These are phyloP conservation scores for Podospora bellae-mahoneyi DNA, from an alignment of 495 filamentous ascomycete genomes.

Conservation along the genomic window DNA sequence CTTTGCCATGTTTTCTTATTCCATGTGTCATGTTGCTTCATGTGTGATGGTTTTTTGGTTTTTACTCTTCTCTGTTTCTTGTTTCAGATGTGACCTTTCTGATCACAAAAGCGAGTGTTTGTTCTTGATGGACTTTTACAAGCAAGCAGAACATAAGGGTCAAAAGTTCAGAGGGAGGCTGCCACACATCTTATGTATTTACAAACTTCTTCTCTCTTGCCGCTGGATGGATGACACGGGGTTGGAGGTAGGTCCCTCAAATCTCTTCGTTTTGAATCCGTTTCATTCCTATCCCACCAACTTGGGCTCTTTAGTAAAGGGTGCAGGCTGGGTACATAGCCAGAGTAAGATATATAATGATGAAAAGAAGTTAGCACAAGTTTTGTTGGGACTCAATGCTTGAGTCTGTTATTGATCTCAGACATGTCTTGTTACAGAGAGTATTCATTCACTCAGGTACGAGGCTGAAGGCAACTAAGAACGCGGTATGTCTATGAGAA, in stretches of 20 bases:
- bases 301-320: not conserved
- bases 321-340: not conserved
- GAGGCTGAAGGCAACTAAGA: no score
- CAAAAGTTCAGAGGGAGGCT: not conserved
- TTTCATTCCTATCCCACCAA: not conserved
- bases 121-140: not conserved
- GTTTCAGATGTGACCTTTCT: not conserved
- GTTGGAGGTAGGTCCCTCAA: conserved; percentile 5
- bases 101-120: not conserved
- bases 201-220: not conserved
- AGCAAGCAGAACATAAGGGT: not conserved
- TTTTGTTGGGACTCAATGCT: not conserved
- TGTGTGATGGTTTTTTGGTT: conserved; percentile 4
- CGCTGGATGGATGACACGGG: not conserved
- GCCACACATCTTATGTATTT: not conserved
- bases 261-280: not conserved
- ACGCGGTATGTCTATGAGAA: no score
- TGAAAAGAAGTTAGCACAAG: not conserved
- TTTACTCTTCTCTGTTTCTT: not conserved
- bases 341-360: not conserved
- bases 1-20: conserved; percentile 1
- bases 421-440: no score
- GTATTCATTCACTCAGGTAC: no score
- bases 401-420: no score
- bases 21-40: conserved; percentile 5